These are phyloP conservation scores for Talinum fruticosum DNA, from an alignment of 148 eudicot species.

Conservation along the genomic window DNA sequence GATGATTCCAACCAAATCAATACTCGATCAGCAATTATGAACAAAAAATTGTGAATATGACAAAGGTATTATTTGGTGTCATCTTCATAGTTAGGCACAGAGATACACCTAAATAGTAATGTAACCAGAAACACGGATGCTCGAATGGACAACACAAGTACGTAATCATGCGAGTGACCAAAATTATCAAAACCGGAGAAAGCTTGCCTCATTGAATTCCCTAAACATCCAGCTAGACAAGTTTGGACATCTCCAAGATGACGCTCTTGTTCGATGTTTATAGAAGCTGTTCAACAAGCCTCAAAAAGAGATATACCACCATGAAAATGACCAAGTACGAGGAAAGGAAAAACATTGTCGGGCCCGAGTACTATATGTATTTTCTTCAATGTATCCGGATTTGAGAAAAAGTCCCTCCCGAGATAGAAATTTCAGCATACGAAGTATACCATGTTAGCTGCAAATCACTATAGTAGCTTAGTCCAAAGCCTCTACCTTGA, in stretches of 20 bases:
- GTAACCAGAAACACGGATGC: not conserved
- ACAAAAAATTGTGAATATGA: no score
- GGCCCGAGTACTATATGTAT: constrained; percentile 76
- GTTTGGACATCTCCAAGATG: constrained; percentile 95
- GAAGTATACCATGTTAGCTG: constrained; percentile 19
- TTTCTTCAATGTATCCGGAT: constrained; percentile 70
- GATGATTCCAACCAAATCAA: no score
- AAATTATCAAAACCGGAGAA: constrained; percentile 3
- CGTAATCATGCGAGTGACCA: not conserved
- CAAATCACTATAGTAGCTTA: not conserved
- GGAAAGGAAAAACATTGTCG: constrained; percentile 78
- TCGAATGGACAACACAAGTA: not conserved
- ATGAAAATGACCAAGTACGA: constrained; percentile 90
- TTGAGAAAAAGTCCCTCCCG: constrained; percentile 69
- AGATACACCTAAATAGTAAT: not conserved
- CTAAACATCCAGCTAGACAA: constrained; percentile 91
- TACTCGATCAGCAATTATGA: no score
- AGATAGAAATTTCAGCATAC: constrained; percentile 72
- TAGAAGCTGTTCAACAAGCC: constrained; percentile 97
- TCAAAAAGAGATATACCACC: constrained; percentile 92
- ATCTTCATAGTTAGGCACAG: no score
- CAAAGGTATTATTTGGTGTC: no score
- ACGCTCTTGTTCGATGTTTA: constrained; percentile 88
- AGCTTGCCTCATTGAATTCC: constrained; percentile 87
- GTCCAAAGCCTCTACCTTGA: not conserved